phyloP scores from a whole-genome alignment of 2,329 filamentous ascomycete genomes.

The Neofusicoccum kwambonambiense region DNA sequence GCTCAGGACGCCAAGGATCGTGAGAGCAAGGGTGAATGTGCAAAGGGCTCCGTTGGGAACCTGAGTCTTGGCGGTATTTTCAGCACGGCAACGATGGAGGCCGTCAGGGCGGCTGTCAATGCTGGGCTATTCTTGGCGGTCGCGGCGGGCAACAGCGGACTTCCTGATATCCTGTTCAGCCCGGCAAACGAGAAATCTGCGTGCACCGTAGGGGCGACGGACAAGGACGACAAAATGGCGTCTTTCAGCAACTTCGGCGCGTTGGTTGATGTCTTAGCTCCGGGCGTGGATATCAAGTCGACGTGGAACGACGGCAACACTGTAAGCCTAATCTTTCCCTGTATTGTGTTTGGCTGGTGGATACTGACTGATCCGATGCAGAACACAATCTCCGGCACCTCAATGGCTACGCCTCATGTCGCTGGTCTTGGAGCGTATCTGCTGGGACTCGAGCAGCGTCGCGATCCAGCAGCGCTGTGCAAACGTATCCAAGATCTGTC shows the following conservation, averaged over 20 bases:
- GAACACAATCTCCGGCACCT: constrained; percentile 99
- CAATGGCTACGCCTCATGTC: constrained; percentile 98
- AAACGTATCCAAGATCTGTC: constrained; percentile 46
- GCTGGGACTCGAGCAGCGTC: constrained; percentile 74
- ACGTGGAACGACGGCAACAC: constrained; percentile 40
- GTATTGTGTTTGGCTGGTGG: background rate
- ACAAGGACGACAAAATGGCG: constrained; percentile 40
- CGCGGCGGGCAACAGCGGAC: constrained; percentile 44
- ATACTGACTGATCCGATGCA: background rate
- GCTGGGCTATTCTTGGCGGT: constrained; percentile 47
- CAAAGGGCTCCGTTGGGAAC: constrained; percentile 48
- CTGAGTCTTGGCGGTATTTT: constrained; percentile 51
- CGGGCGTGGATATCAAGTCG: constrained; percentile 53
- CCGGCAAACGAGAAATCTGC: constrained; percentile 34
- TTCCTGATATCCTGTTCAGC: constrained; percentile 34
- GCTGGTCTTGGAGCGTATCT: constrained; percentile 96
- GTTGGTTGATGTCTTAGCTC: constrained; percentile 60
- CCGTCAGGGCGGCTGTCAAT: constrained; percentile 29
- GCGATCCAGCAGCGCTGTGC: constrained; percentile 49
- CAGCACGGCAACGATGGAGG: constrained; percentile 31
- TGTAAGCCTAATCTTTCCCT: background rate
- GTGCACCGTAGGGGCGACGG: constrained; percentile 47
- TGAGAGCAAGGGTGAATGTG: constrained; percentile 40
- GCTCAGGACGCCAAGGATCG: constrained; percentile 50
- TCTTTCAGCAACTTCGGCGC: constrained; percentile 49